phyloP scores from a whole-genome alignment of 345 rosid genomes.

The Trapa bicornis region DNA sequence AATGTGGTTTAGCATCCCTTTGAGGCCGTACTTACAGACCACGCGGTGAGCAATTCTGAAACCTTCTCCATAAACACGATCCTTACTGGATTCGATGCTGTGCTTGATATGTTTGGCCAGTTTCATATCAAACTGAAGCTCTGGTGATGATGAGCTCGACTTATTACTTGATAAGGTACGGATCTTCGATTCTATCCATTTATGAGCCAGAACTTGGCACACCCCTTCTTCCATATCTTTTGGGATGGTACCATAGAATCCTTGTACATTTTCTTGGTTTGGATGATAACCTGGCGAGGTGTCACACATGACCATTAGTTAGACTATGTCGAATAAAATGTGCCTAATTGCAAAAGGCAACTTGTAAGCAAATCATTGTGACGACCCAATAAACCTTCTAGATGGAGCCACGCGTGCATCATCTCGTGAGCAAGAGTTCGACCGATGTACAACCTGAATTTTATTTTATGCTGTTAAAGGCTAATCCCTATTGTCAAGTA shows the following conservation, averaged over 20 bases:
- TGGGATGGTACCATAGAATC: background rate
- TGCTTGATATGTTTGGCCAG: slow-evolving; percentile 5
- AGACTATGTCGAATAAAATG: background rate
- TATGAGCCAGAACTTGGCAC: slow-evolving; percentile 10
- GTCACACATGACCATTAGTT: background rate
- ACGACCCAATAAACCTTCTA: slow-evolving; percentile 3
- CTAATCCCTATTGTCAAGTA: background rate
- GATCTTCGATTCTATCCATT: slow-evolving; percentile 10
- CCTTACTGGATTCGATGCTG: background rate
- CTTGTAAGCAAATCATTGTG: background rate
- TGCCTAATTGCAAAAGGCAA: background rate
- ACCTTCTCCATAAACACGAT: slow-evolving; percentile 2
- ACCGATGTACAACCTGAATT: slow-evolving; percentile 2
- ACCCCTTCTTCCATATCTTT: slow-evolving; percentile 6
- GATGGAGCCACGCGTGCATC: slow-evolving; percentile 13
- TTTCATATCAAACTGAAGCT: slow-evolving; percentile 2
- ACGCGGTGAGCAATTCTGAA: slow-evolving; percentile 1
- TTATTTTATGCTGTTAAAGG: background rate
- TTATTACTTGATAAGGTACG: background rate
- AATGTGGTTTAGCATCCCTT: slow-evolving; percentile 6
- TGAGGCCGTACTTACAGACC: slow-evolving; percentile 6
- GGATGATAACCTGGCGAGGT: background rate
- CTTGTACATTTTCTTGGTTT: background rate
- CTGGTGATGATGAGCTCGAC: slow-evolving; percentile 5
- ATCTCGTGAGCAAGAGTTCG: slow-evolving; percentile 11